Evolutionary conservation across 2,329 filamentous ascomycete species (phyloP), one percentile per base, ranked within the genome.

Genomic region (Dactylella cylindrospora): DNA sequence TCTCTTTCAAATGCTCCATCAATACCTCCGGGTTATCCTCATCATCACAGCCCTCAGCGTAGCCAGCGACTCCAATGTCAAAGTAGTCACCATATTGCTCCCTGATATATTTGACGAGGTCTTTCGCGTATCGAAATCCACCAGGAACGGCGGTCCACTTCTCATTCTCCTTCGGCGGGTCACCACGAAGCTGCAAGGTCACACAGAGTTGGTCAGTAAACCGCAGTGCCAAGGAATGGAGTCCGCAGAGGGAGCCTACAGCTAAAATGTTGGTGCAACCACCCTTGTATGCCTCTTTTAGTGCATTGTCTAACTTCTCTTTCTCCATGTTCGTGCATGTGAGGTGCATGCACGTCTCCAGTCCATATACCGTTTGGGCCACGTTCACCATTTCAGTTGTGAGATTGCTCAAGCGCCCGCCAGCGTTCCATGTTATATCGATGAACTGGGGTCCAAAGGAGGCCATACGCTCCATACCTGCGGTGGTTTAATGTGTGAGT

Each of bases 271-370:
- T 98, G 64, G 90, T 95, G 78, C 93, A 98, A 62, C 93, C 93
- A 28, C 91, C 84, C 72, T 91, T 90, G 78, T 96, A 95, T 9
- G 93, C 93, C 68, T 85, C 85, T 69, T 84, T 81, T 49, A 98
- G 80, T 4, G 93, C 93, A 51, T 88, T 83, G 70, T 97, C 90
- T 71, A 98, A 86, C 75, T 90, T 95, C 45, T 88, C 86, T 68
- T 84, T 82, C 61, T 89, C 90, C 93, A 98, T 98, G 73, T 97
- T 93, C 50, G 93, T 98, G 74, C 93, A 98, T 2, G 93, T 98
- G 69, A 98, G 77, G 73, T 98, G 93, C 93, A 98, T 98, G 75
- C 91, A 97, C 5, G 93, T 97, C 77, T 98, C 93, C 65, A 98
- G 80, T 13, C 93, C 93, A 71, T 96, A 94, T 66, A 93, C 90